Conservation (phyloP, 1,284 basidiomycete species). For the Schizopora paradoxa region DNA sequence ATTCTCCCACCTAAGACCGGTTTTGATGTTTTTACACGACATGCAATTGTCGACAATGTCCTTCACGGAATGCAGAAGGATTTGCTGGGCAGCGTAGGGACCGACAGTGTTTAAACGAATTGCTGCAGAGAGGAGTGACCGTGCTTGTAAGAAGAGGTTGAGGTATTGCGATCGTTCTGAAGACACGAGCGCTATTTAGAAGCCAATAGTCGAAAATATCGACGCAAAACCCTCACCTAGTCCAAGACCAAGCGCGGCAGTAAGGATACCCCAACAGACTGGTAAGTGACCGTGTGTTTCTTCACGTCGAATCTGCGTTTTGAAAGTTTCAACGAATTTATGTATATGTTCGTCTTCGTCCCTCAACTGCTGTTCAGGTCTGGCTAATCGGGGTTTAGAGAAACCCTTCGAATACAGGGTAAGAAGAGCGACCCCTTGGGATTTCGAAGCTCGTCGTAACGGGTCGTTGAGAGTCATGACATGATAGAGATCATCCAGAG, state of each 20-base stretch:
- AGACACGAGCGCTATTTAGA: neutral
- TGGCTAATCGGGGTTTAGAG: constrained; percentile 39
- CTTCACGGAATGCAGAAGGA: constrained; percentile 71
- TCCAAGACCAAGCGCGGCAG: constrained; percentile 69
- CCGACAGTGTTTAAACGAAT: constrained; percentile 90
- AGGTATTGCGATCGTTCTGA: constrained; percentile 75
- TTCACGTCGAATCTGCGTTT: constrained; percentile 59
- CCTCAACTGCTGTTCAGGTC: constrained; percentile 20
- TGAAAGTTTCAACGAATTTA: constrained; percentile 59
- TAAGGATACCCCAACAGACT: constrained; percentile 85
- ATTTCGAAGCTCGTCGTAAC: constrained; percentile 78
- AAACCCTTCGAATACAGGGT: constrained; percentile 86
- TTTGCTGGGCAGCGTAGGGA: constrained; percentile 88
- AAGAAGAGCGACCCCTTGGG: constrained; percentile 91
- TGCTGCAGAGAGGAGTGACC: constrained; percentile 84
- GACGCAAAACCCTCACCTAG: constrained; percentile 48
- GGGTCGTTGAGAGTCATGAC: constrained; percentile 87
- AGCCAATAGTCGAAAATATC: constrained; percentile 1
- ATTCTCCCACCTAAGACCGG: constrained; percentile 30
- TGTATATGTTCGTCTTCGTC: constrained; percentile 24
- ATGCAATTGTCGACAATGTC: constrained; percentile 58
- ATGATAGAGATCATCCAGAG: constrained; percentile 78
- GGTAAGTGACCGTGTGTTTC: constrained; percentile 79
- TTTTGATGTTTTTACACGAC: constrained; percentile 41
- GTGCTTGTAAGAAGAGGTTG: constrained; percentile 89